phyloP scores from a whole-genome alignment of 108 stramenopile genomes.

The Nitzschia sp. region DNA sequence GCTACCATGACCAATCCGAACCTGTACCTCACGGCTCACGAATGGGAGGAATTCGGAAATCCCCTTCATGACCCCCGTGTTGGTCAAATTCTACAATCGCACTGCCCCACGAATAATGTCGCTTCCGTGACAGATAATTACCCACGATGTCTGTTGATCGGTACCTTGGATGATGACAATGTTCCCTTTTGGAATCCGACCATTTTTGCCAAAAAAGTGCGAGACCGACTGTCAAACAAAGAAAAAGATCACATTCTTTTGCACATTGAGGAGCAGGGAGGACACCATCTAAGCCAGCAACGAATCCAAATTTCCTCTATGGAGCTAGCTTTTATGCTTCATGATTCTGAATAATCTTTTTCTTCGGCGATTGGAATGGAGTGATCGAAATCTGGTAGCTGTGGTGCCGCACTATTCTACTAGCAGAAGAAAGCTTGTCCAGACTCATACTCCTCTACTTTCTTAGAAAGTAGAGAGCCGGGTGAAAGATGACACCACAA shows the following conservation, averaged over 20 bases:
- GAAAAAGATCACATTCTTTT: conserved; percentile 14
- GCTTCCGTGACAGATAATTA: background rate
- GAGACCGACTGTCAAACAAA: background rate
- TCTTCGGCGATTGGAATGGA: too few species aligned
- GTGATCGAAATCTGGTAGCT: too few species aligned
- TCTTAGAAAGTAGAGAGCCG: too few species aligned
- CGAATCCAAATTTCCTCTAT: conserved; percentile 35
- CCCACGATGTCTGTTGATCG: conserved; percentile 31
- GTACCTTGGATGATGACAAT: conserved; percentile 45
- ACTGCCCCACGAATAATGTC: conserved; percentile 44
- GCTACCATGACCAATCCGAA: conserved; percentile 49
- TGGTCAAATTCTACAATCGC: conserved; percentile 24
- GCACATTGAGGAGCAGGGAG: conserved; percentile 31
- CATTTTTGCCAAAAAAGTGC: conserved; percentile 39
- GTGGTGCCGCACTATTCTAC: too few species aligned
- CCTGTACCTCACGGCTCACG: conserved; percentile 64
- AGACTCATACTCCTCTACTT: too few species aligned
- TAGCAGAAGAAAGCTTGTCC: too few species aligned
- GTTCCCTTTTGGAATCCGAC: conserved; percentile 52
- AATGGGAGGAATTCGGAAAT: conserved; percentile 76
- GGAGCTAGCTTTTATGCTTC: conserved; percentile 31
- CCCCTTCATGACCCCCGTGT: conserved; percentile 17
- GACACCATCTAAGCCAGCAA: conserved; percentile 36
- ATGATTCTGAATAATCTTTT: background rate
- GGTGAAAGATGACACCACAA: too few species aligned